These are phyloP conservation scores for Cercospora sp. DNA, from an alignment of 2,329 filamentous ascomycete species.

Conservation along the genomic window DNA sequence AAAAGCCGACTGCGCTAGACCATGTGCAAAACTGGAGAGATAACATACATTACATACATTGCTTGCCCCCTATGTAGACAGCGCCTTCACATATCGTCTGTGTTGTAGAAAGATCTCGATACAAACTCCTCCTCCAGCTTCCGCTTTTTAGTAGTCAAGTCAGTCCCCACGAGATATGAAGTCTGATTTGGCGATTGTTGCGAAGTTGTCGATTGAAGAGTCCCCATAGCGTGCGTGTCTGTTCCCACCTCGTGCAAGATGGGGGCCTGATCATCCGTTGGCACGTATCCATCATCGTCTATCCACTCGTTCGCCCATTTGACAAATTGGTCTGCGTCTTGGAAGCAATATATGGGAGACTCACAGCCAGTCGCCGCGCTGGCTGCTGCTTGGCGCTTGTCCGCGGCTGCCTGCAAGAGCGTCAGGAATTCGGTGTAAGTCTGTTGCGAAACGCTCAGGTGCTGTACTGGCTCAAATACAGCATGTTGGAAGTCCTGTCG, in stretches of 20 bases:
- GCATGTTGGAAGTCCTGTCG: not conserved
- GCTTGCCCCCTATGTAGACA: not conserved
- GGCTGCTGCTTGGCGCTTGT: not conserved
- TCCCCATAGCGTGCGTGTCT: not conserved
- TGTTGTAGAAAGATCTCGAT: constrained; percentile 1
- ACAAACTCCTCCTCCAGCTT: constrained; percentile 3
- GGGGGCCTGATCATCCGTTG: not conserved
- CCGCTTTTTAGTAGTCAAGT: not conserved
- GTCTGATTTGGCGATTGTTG: not conserved
- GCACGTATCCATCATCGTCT: not conserved
- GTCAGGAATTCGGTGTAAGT: not conserved
- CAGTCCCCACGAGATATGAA: not conserved
- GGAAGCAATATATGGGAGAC: not conserved
- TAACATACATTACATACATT: not conserved
- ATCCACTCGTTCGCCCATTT: not conserved
- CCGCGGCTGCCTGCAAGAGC: not conserved
- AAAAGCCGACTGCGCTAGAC: not conserved
- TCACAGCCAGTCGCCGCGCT: not conserved
- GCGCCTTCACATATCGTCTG: not conserved
- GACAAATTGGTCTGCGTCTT: not conserved
- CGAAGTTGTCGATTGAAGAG: not conserved
- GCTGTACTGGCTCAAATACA: not conserved
- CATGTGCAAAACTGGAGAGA: not conserved
- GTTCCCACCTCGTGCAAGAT: not conserved
- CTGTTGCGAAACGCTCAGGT: not conserved